Base-by-base conservation (phyloP, 2,329 filamentous ascomycete species). In the Pyricularia sp. region DNA sequence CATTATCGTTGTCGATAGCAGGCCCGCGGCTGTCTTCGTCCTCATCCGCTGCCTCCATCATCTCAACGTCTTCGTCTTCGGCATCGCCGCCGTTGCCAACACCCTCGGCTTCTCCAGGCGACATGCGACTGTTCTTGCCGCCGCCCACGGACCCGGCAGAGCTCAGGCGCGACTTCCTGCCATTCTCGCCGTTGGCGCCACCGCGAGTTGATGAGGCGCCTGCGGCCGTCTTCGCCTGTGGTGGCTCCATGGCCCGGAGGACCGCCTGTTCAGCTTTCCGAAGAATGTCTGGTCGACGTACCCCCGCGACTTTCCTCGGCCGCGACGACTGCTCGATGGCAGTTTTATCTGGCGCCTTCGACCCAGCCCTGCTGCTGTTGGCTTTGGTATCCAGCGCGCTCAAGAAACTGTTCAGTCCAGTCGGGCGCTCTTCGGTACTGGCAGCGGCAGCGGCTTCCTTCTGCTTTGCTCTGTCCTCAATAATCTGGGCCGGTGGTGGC, bases 191-290 rank as follows among this genome's bases (percentile, higher is more conserved):
- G 19, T 24, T 33, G 24, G 26, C 26, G 26, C 24, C 55, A 59
- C 26, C 55, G 26, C 55, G 55, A 19, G 26, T 31, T 24, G 64
- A 61, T 12, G 33, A 44, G 31, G 22, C 35, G 8, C 22, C 62
- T 49, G 9, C 66, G 33, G 55, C 65, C 35, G 22, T 55, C 62
- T 60, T 55, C 65, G 6, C 68, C 66, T n/a, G 75, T 4, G 77
- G 74, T 0, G 79, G 78, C 62, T 85, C 83, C 35, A 80, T 72
- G 0, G 79, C 77, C 3, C 81, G 79, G 19, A 78, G 68, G 4
- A 86, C 80, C 4, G 82, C 82, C 67, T 84, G 81, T 67, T 88
- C 85, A 0, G 85, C 85, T 70, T 84, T 84, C 40, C 84, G 82
- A 2, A 88, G 75, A 33, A 88, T 77, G 65, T 88, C 85, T 0